Conservation (phyloP, 176 grass and related monocot species). For the Oryza nivara region DNA sequence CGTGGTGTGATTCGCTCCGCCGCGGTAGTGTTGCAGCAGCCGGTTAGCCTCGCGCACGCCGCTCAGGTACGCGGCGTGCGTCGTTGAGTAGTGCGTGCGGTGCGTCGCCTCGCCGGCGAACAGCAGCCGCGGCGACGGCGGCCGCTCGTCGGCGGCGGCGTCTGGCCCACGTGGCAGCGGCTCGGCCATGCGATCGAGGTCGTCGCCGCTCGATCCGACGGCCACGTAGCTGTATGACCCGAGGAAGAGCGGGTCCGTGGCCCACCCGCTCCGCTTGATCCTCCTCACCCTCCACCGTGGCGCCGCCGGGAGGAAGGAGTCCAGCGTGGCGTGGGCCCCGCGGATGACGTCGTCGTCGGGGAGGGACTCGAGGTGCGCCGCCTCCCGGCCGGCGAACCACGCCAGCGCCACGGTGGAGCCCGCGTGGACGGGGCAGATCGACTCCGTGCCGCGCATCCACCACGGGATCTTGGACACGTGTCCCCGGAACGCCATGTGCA, state of each 20-base stretch:
- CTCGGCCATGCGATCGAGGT: constrained; percentile 82
- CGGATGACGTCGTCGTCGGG: constrained; percentile 62
- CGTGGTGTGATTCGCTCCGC: background rate
- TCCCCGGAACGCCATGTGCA: constrained; percentile 51
- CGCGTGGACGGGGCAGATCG: constrained; percentile 63
- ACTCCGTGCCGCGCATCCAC: constrained; percentile 83
- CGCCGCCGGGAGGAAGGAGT: constrained; percentile 44
- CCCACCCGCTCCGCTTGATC: constrained; percentile 74
- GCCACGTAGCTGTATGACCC: constrained; percentile 96
- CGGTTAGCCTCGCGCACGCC: constrained; percentile 76
- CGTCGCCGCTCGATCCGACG: constrained; percentile 69
- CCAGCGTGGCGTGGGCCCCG: constrained; percentile 51
- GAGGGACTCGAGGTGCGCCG: constrained; percentile 73
- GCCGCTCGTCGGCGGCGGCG: background rate
- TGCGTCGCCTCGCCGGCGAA: constrained; percentile 97
- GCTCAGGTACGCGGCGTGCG: constrained; percentile 84
- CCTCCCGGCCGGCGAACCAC: constrained; percentile 86
- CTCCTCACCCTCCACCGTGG: constrained; percentile 50
- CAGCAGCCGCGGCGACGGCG: constrained; percentile 48
- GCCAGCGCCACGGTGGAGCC: constrained; percentile 66
- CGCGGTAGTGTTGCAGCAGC: constrained; percentile 54
- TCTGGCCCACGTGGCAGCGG: constrained; percentile 45
- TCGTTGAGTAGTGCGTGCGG: constrained; percentile 83
- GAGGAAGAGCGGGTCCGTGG: constrained; percentile 65
- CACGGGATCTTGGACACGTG: constrained; percentile 55